Base-by-base conservation (phyloP, 2,329 filamentous ascomycete genomes). In the Domatiomyces catenatus region DNA sequence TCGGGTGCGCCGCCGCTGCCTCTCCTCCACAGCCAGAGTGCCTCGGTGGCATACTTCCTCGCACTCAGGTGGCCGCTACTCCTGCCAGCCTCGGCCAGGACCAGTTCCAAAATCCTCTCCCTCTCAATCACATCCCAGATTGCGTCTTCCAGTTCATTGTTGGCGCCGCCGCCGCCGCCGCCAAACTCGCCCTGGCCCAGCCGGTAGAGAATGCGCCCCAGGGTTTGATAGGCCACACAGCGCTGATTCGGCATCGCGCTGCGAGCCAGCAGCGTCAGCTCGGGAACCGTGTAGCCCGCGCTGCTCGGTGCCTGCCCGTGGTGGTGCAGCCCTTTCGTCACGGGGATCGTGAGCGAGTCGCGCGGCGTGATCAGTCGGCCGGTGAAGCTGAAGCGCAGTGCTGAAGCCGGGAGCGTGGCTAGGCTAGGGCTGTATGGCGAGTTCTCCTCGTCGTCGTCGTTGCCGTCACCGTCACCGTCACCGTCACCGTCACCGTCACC, bases 241-340 rank as follows among this genome's bases (percentile, higher is more conserved):
- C 90, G 72, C 70, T 98, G 92, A 0, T 85, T 83, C 0, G 92
- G 79, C 18, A 94, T 86, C 0, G 81, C 80, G 50, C 86, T 93
- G 32, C 90, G 76, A 3, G 86, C 81, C 1, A 95, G 75, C 28
- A 83, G 79, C 1, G 87, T 82, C 1, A 98, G 73, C 66, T 98
- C 92, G 0, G 81, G 79, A 26, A 98, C 77, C 0, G 92, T 96
- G 67, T 98, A 98, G 0, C 92, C 92, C 0, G 92, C 92, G 1
- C 89, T 86, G 66, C 94, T 87, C 15, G 92, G 92, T 1, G 90
- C 89, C 52, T 89, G 80, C 55, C 84, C 88, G 65, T 98, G 92
- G 66, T 98, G 90, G 66, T 98, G 92, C 12, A 98, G 75, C 0
- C 92, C 92, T 53, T 83, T 78, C 10, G 80, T 81, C 1, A 79